These are phyloP conservation scores for Panicum virgatum DNA, from an alignment of 202 grass and related monocot species.

Conservation along the genomic window DNA sequence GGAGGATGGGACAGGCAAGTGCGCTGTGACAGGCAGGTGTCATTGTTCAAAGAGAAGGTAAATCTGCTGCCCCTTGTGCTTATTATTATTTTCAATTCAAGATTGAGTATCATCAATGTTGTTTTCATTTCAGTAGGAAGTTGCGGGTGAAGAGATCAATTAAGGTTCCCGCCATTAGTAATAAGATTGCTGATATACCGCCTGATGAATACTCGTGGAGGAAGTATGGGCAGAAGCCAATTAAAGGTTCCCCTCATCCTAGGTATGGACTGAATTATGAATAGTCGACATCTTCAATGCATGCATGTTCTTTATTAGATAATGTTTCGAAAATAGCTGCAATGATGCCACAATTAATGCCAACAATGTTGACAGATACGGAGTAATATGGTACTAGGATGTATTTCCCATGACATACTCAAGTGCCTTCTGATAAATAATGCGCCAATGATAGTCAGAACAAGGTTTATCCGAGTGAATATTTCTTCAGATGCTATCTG, in stretches of 20 bases:
- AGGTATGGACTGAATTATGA: slow-evolving; percentile 57
- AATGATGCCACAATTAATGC: slow-evolving; percentile 39
- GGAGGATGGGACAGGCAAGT: slow-evolving; percentile 80
- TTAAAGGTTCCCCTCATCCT: slow-evolving; percentile 98
- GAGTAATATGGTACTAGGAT: not conserved
- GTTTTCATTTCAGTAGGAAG: slow-evolving; percentile 56
- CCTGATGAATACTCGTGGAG: slow-evolving; percentile 97
- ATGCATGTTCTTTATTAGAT: slow-evolving; percentile 24
- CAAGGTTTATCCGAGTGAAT: not conserved
- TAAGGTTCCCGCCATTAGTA: slow-evolving; percentile 94
- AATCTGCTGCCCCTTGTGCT: slow-evolving; percentile 4
- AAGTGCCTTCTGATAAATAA: slow-evolving; percentile 34
- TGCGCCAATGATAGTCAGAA: slow-evolving; percentile 20
- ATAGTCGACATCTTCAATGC: slow-evolving; percentile 14
- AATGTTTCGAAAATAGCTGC: not conserved
- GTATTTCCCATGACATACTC: slow-evolving; percentile 18
- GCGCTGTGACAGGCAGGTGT: slow-evolving; percentile 58
- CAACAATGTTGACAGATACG: not conserved
- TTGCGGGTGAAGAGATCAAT: slow-evolving; percentile 88
- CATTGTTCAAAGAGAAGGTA: slow-evolving; percentile 99
- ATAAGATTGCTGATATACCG: slow-evolving; percentile 92
- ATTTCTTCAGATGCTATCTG: slow-evolving; percentile 22
- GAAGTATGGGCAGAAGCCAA: slow-evolving; percentile 98
- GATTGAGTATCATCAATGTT: not conserved
- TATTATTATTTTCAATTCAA: not conserved